Evolutionary conservation across 257 asterid species (phyloP).

Genomic region (Solanum sparsipilum): DNA sequence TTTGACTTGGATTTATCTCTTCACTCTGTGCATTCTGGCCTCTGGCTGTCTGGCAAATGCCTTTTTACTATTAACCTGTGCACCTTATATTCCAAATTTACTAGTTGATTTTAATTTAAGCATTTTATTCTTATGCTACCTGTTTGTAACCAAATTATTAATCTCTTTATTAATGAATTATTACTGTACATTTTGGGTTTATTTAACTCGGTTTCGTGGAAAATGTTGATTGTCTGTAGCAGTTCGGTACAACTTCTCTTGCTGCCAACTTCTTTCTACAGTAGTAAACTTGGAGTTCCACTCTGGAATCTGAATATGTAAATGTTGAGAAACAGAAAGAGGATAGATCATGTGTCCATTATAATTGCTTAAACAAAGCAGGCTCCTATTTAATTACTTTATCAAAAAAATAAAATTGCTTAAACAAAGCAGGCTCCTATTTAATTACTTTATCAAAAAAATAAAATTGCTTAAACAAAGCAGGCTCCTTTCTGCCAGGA

Average conservation of each 20-base stretch:
- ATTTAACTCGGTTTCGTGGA: neutral
- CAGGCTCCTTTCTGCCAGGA: neutral
- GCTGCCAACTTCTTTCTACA: neutral
- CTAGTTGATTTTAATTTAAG: neutral
- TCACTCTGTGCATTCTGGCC: neutral
- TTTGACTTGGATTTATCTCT: neutral
- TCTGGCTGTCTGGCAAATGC: neutral
- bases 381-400: neutral
- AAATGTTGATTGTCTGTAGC: neutral
- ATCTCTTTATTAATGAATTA: neutral
- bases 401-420: neutral
- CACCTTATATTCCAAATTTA: neutral
- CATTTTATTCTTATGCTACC: neutral
- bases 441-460: too few species aligned
- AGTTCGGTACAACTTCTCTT: neutral
- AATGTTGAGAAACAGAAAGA: neutral
- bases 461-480: neutral
- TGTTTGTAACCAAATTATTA: neutral
- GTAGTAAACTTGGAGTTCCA: neutral
- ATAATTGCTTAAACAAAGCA: neutral
- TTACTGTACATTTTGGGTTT: neutral
- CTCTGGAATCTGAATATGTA: neutral
- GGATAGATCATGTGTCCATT: neutral
- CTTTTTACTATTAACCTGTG: neutral
- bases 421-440: neutral